Evolutionary conservation across 306 rosid species (phyloP), one percentile per base, ranked within the genome.

Genomic region (Comarum palustre): DNA sequence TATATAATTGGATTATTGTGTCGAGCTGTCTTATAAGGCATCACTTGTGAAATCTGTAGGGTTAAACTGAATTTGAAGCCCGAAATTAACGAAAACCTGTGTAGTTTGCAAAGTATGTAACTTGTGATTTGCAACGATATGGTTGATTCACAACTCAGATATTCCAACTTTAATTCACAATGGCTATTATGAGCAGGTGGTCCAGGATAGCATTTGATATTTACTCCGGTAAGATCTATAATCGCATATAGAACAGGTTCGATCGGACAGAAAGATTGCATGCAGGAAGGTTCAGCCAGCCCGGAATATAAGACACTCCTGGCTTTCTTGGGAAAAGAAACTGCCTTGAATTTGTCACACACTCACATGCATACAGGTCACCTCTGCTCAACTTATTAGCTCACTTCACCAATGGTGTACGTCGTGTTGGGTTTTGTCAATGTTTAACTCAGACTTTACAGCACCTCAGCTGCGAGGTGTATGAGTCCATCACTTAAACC

Each of bases 1-100:
- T 74, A 16, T 34, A 73, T 31, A 16, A 19, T 54, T 66, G 59
- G 25, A 75, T 48, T 69, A 47, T 66, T 27, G 9, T 13, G 19
- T 34, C 38, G 4, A 34, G 5, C 38, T 5, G 38, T 34, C 38
- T 16, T 13, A 14, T 29, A 7, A 20, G 29, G 20, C 19, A 1
- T 50, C 16, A 11, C 57, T 50, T 2, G 5, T 50, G 57, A 50
- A 48, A 19, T 48, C 17, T 48, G 55, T 48, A 17, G 7, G 20
- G 43, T 39, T 39, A 39, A 39, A 9, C 25, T 20, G 13, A 46
- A 16, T 15, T 46, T 46, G 19, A 14, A 15, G 13, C 51, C 51
- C 6, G 10, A 1, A 4, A 15, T 6, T 4, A 4, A 46, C n/a
- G 17, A 43, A 13, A 43, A 12, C 15, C 46, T 1, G 14, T 42